Conservation (phyloP, 257 asterid species). For the Solanum ahanhuiri region DNA sequence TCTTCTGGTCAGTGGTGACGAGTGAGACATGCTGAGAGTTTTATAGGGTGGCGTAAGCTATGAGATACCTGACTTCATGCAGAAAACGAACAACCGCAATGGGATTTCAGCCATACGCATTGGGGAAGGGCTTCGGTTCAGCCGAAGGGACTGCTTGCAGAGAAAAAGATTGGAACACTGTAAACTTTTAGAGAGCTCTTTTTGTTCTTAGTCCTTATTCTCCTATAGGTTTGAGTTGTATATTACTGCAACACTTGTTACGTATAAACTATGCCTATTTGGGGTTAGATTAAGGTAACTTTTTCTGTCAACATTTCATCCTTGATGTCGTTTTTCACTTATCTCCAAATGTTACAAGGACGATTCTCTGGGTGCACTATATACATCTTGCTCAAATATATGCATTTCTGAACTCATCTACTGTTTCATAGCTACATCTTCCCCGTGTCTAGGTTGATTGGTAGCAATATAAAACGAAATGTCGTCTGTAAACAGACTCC, state of each 20-base stretch:
- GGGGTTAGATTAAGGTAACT: not conserved
- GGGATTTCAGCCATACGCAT: not conserved
- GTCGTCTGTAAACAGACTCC: not conserved
- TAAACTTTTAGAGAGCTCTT: not conserved
- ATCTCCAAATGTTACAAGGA: not conserved
- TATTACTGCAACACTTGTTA: not conserved
- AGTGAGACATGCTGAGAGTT: not conserved
- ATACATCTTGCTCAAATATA: not conserved
- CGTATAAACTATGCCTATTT: not conserved
- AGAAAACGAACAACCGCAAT: not conserved
- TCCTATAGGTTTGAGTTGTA: not conserved
- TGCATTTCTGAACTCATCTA: not conserved
- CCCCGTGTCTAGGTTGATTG: not conserved
- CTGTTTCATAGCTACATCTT: not conserved
- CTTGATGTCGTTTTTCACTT: not conserved
- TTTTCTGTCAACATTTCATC: not conserved
- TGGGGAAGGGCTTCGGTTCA: not conserved
- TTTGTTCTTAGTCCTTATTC: not conserved
- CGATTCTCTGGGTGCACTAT: not conserved
- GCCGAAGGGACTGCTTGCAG: not conserved
- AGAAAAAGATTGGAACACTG: not conserved
- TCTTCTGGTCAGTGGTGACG: conserved; percentile 42
- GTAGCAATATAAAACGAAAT: not conserved
- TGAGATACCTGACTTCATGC: not conserved
- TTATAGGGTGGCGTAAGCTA: not conserved